phyloP scores from a whole-genome alignment of 2,329 filamentous ascomycete genomes.

The Rosellinia necatrix region DNA sequence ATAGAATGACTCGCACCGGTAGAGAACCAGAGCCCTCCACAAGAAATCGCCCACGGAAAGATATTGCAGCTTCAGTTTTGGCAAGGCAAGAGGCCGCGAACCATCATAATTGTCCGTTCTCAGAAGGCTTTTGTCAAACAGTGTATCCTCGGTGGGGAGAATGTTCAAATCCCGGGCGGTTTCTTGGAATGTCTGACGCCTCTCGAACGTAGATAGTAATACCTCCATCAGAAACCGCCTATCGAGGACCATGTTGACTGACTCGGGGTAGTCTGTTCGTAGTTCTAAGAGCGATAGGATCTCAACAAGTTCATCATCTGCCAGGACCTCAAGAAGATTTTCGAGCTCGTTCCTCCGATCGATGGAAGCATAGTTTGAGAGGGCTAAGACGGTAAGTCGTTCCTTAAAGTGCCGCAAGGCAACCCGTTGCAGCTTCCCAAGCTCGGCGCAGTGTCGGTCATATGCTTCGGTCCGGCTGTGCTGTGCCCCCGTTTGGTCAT shows the following conservation, averaged over 20 bases:
- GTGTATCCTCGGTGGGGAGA: conserved; percentile 78
- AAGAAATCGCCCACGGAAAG: conserved; percentile 93
- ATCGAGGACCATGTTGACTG: conserved; percentile 65
- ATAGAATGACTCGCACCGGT: conserved; percentile 90
- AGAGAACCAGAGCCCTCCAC: conserved; percentile 91
- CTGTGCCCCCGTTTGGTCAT: conserved; percentile 86
- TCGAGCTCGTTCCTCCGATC: conserved; percentile 79
- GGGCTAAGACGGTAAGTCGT: conserved; percentile 85
- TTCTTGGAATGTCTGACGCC: conserved; percentile 82
- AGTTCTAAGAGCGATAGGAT: conserved; percentile 76
- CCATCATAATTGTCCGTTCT: conserved; percentile 88
- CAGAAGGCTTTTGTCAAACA: conserved; percentile 80
- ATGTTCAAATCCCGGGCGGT: conserved; percentile 70
- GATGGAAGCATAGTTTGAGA: conserved; percentile 91
- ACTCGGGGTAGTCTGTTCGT: conserved; percentile 79
- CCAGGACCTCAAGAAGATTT: conserved; percentile 72
- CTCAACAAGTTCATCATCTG: conserved; percentile 73
- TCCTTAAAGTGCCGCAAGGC: conserved; percentile 83
- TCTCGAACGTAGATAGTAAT: conserved; percentile 75
- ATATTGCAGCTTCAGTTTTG: conserved; percentile 95
- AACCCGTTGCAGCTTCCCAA: conserved; percentile 80
- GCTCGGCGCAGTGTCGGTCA: conserved; percentile 74
- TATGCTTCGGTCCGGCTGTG: conserved; percentile 74
- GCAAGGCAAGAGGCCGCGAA: conserved; percentile 83
- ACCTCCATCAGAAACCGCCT: conserved; percentile 72